Base-by-base conservation (phyloP, 257 asterid species). In the Primulina eburnea region DNA sequence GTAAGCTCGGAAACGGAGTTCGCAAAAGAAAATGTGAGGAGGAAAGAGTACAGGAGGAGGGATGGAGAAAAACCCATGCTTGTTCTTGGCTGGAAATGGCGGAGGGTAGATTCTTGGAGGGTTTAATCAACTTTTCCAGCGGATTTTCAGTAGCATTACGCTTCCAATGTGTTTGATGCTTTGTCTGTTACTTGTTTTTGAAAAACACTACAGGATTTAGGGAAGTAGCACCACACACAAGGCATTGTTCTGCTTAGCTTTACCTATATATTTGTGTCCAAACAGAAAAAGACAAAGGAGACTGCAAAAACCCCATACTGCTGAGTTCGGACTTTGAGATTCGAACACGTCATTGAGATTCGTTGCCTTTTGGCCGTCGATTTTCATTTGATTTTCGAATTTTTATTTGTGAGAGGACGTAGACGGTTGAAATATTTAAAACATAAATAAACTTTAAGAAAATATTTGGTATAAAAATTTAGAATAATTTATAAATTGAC, bases 1-100 rank as follows among this genome's bases (percentile, higher is more conserved):
- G 76, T 33, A 43, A 92, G 74, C 78, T 92, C 95, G n/a, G 77
- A 69, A 38, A 74, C 37, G 65, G 81, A 69, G 73, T 67, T 60
- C 6, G 82, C 77, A 3, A 75, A 73, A 63, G 82, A 47, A 69
- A 80, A 18, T 61, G 77, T n/a, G 71, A 74, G 43, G n/a, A 87
- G 70, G 26, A 78, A 80, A 74, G 82, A 71, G 28, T 61, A 57
- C 29, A 81, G 74, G 24, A 80, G 64, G 24, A 70, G 69, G 7
- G 67, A 67, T 2, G 74, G 69, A 72, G 80, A 77, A 29, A 67
- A 53, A 34, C 64, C 85, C 98, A 91, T 91, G 64, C 52, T 72
- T 35, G 40, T 35, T 35, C 10, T 35, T 35, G 40, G 40, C 12
- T 6, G 67, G 35, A 35, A 74, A 30, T 63, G 75, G 52, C 8